Percentiles rank a stretch among this genome's conserved stretches.
Evolutionary conservation across 345 rosid species (phyloP).

Genomic region (Eucalyptus tenuipes): DNA sequence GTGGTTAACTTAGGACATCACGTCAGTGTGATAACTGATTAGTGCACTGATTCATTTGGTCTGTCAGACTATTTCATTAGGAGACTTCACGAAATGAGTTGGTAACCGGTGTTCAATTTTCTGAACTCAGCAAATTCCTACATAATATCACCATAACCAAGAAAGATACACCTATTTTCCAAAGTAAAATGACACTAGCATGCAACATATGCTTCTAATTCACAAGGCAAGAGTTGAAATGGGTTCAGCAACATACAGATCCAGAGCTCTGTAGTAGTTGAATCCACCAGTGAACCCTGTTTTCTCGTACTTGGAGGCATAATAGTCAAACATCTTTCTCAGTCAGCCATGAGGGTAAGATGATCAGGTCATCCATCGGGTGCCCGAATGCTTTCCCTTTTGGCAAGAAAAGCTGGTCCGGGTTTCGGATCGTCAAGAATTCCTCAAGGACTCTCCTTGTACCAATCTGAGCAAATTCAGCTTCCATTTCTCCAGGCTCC

Average conservation of each 20-base stretch:
- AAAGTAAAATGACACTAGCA: background rate
- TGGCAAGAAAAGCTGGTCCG: conserved; percentile 39
- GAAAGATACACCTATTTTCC: background rate
- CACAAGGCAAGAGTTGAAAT: background rate
- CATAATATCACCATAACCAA: background rate
- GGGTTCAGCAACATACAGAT: conserved; percentile 24
- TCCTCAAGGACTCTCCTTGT: conserved; percentile 31
- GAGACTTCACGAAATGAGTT: background rate
- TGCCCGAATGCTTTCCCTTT: conserved; percentile 35
- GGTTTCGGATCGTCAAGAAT: conserved; percentile 24
- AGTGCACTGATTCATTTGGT: background rate
- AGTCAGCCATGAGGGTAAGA: conserved; percentile 63
- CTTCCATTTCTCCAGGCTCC: conserved; percentile 64
- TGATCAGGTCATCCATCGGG: background rate
- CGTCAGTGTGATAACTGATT: background rate
- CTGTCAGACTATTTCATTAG: background rate
- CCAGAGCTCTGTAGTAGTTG: conserved; percentile 68
- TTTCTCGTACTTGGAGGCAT: conserved; percentile 27
- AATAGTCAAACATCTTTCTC: conserved; percentile 42
- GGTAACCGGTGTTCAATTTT: background rate
- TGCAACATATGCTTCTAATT: background rate
- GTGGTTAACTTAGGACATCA: background rate
- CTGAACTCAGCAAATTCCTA: background rate
- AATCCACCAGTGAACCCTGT: conserved; percentile 71
- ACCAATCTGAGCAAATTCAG: conserved; percentile 34